Evolutionary conservation across 371 early-diverging fungal species (phyloP), one percentile per base, ranked within the genome.

Genomic region (Mucor saturninus): DNA sequence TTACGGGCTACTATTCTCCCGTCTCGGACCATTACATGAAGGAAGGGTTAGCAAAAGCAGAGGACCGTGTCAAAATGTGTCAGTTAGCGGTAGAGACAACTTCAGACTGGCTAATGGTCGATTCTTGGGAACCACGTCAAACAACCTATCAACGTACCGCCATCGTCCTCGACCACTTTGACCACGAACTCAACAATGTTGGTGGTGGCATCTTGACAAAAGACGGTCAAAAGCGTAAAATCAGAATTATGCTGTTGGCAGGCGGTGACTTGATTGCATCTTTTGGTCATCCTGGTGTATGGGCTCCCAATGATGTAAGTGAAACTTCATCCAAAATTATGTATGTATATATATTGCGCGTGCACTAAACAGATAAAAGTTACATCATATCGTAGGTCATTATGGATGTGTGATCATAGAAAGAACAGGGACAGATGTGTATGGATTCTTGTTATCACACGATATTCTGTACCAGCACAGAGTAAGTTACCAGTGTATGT

Each of bases 191-290:
- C 43, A 98, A 98, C 70, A 80, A 68, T 0, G 67, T 74, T 0
- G 77, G 83, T 5, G 86, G 86, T 29, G 93, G 90, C 15, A 71
- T 86, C 26, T 15, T 56, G 43, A 72, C 81, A 21, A 29, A 50
- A 13, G 29, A 7, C 11, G 85, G 84, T 10, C 67, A 85, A 55
- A 68, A 65, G 46, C 82, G 83, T 46, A 79, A 83, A 38, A 89
- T 96, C 67, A 84, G 89, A 59, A 90, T 98, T 50, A 89, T 98
- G 89, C 77, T 98, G 46, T 81, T 98, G 55, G 98, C 99, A 15
- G 99, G 99, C 45, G 98, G 97, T 38, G 99, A 98, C 72, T 79
- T 98, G 48, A 97, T 98, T 50, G 93, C 97, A 67, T 94, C 95
- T 1, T 96, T 98, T 84, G 94, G 93, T 4, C 86, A 88, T 40